A percentile compares a stretch with the other conserved stretches of the same genome.
Evolutionary conservation across 192 early-diverging fungal species (phyloP).

Genomic region (Coemansia brasiliensis): DNA sequence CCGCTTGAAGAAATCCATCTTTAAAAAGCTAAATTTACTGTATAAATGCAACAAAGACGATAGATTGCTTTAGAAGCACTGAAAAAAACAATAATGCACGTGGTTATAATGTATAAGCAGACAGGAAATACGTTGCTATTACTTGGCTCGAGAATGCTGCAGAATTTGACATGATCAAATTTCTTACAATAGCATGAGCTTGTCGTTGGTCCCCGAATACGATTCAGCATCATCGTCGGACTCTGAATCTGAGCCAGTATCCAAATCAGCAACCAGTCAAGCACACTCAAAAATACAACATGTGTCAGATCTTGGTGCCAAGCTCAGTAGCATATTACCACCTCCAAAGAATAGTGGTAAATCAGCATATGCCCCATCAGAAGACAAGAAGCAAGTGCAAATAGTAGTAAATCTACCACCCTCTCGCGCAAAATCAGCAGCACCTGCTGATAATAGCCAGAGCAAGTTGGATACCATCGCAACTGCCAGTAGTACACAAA

Average conservation of each 20-base stretch:
- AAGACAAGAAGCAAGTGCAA: conserved; percentile 13
- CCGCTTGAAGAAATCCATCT: conserved; percentile 54
- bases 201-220: conserved; percentile 44
- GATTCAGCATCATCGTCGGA: conserved; percentile 29
- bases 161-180: background rate
- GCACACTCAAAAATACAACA: background rate
- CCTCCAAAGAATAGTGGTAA: conserved; percentile 17
- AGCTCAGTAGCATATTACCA: conserved; percentile 36
- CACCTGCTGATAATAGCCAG: background rate
- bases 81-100: no score
- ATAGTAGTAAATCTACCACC: conserved; percentile 36
- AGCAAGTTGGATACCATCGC: background rate
- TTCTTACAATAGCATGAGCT: conserved; percentile 8
- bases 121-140: no score
- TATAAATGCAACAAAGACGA: background rate
- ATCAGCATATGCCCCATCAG: background rate
- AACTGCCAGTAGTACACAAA: background rate
- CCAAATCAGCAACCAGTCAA: background rate
- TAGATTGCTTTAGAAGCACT: no score
- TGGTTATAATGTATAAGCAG: no score
- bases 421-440: background rate
- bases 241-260: conserved; percentile 22
- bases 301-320: conserved; percentile 12
- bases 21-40: background rate
- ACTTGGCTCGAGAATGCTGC: background rate